Percentiles rank a stretch among this genome's conserved stretches.
These are phyloP conservation scores for Vaccinium darrowii DNA, from an alignment of 148 eudicot species.

Conservation along the genomic window DNA sequence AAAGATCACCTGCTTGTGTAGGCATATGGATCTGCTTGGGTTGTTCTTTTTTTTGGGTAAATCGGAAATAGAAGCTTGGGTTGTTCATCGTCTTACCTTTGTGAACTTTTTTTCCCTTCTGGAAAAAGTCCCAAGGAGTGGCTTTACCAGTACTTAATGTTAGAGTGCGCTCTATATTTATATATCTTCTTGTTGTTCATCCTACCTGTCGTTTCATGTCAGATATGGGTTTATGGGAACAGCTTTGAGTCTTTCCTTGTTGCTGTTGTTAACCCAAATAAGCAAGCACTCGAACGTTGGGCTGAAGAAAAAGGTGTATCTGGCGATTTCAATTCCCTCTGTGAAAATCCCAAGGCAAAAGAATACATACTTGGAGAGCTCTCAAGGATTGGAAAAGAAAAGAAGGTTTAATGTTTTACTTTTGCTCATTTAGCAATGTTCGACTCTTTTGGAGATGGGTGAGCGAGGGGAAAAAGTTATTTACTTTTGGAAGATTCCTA, in stretches of 20 bases:
- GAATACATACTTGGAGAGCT: conserved; percentile 70
- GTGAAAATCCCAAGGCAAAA: conserved; percentile 67
- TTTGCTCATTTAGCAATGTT: no score
- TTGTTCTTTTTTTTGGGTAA: no score
- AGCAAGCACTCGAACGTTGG: conserved; percentile 66
- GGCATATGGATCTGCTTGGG: neutral
- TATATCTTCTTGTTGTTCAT: neutral
- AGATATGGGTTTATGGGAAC: conserved; percentile 86
- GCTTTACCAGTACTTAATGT: neutral
- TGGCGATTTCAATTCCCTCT: conserved; percentile 62
- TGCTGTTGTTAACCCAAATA: conserved; percentile 67
- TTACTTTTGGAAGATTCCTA: neutral
- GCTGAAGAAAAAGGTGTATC: conserved; percentile 51
- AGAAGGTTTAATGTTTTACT: conserved; percentile 44
- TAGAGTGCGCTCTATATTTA: neutral
- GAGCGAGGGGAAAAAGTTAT: neutral
- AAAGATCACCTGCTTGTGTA: neutral
- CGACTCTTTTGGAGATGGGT: neutral
- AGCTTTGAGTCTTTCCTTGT: conserved; percentile 78
- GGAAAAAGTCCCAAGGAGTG: conserved; percentile 1
- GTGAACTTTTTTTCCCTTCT: neutral
- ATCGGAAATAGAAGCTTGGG: no score
- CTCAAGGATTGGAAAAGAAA: conserved; percentile 60
- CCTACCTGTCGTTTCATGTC: conserved; percentile 8
- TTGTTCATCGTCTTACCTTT: neutral